Conservation (phyloP, 1,139 yeast species). For the Debaryomyces subglobosus region DNA sequence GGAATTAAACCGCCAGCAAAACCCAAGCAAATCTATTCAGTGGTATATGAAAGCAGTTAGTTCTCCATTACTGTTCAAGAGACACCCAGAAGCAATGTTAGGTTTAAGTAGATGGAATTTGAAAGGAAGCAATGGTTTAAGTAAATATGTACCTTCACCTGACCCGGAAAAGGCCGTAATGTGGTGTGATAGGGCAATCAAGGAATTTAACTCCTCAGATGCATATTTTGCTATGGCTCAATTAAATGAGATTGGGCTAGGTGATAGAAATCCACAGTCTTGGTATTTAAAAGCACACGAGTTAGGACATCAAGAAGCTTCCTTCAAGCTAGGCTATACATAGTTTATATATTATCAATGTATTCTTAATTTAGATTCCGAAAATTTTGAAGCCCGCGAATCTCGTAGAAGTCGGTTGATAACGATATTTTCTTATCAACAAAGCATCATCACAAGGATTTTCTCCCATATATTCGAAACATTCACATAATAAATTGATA, state of each 20-base stretch:
- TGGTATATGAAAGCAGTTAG: slow-evolving; percentile 87
- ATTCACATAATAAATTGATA: background rate
- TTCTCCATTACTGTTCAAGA: slow-evolving; percentile 50
- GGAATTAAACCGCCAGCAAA: slow-evolving; percentile 63
- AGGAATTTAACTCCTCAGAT: slow-evolving; percentile 69
- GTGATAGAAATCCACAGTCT: slow-evolving; percentile 42
- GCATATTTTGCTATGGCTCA: slow-evolving; percentile 87
- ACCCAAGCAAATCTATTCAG: slow-evolving; percentile 76
- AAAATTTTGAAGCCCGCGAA: slow-evolving; percentile 2
- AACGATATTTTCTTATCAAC: slow-evolving; percentile 3
- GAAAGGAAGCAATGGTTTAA: slow-evolving; percentile 69
- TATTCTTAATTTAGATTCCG: background rate
- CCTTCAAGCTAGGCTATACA: slow-evolving; percentile 1
- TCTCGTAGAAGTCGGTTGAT: background rate
- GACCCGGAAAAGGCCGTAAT: slow-evolving; percentile 78
- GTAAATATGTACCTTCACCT: slow-evolving; percentile 57
- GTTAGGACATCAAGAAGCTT: slow-evolving; percentile 25
- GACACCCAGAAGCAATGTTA: slow-evolving; percentile 86
- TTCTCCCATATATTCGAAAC: background rate
- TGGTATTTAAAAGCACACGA: slow-evolving; percentile 30
- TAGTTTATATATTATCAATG: background rate
- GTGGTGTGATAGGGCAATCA: slow-evolving; percentile 90
- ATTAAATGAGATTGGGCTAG: slow-evolving; percentile 79
- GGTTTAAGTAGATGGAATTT: slow-evolving; percentile 93
- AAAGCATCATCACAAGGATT: background rate